phyloP scores from a whole-genome alignment of 805 yeast species.

The Nakazawaea wyomingensis region DNA sequence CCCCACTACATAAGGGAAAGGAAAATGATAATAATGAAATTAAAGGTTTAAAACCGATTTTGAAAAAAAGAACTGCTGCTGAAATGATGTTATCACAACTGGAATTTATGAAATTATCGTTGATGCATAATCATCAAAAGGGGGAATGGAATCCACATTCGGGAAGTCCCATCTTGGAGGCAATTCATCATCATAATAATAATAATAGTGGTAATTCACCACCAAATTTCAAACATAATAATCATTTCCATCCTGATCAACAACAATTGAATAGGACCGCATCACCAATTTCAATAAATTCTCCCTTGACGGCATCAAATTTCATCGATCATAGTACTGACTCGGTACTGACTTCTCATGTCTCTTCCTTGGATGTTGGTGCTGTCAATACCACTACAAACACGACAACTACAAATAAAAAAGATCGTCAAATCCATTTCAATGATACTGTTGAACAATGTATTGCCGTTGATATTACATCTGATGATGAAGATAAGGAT shows the following conservation, averaged over 20 bases:
- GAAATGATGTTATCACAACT: conserved; percentile 71
- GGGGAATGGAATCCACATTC: conserved; percentile 15
- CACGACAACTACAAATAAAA: conserved; percentile 19
- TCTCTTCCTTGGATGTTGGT: not conserved
- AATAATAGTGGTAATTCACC: not conserved
- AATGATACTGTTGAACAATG: conserved; percentile 95
- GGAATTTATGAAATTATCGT: conserved; percentile 23
- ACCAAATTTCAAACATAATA: not conserved
- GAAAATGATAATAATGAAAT: conserved; percentile 14
- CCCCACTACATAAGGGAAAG: not conserved
- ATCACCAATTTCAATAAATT: conserved; percentile 4
- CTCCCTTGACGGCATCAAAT: conserved; percentile 4
- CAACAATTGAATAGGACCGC: not conserved
- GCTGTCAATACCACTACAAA: not conserved
- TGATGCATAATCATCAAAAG: conserved; percentile 8
- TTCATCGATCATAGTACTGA: conserved; percentile 1
- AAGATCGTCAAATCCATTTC: conserved; percentile 78
- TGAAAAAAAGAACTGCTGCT: conserved; percentile 80
- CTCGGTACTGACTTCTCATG: not conserved
- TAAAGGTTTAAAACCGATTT: conserved; percentile 66
- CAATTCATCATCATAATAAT: conserved; percentile 1
- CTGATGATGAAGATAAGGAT: conserved; percentile 25
- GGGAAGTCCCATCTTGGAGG: conserved; percentile 29
- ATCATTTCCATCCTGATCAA: not conserved
- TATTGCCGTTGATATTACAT: conserved; percentile 53